phyloP scores from a whole-genome alignment of 179 eudicot species.

The Heliamphora pulchella region DNA sequence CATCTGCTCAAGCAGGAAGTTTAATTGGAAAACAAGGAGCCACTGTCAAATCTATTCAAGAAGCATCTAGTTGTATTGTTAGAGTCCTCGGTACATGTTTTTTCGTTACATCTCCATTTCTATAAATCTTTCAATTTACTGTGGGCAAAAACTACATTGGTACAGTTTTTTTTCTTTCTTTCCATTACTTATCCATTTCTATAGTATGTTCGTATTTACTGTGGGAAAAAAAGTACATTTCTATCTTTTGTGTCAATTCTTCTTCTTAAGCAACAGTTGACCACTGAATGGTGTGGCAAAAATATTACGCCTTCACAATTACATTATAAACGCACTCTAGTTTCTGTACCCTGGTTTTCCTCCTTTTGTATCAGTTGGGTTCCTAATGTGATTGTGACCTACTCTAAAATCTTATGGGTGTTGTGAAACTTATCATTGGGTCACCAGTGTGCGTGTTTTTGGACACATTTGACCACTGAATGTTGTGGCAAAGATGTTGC shows the following conservation, averaged over 20 bases:
- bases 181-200: no score
- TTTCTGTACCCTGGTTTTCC: neutral
- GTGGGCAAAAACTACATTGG: neutral
- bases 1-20: conserved; percentile 89
- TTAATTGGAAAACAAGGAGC: conserved; percentile 94
- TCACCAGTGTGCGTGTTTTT: conserved; percentile 20
- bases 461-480: neutral
- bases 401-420: neutral
- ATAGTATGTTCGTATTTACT: no score
- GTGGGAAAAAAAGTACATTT: no score
- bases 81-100: conserved; percentile 73
- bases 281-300: neutral
- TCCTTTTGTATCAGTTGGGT: neutral
- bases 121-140: neutral
- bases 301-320: neutral
- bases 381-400: neutral
- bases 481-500: neutral
- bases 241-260: no score
- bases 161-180: no score
- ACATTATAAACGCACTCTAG: neutral
- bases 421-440: conserved; percentile 2
- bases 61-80: conserved; percentile 71
- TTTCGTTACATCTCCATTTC: neutral
- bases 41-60: conserved; percentile 87
- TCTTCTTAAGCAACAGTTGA: no score